Evolutionary conservation across 192 early-diverging fungal species (phyloP).

Genomic region (Borealophlyctis nickersoniae): DNA sequence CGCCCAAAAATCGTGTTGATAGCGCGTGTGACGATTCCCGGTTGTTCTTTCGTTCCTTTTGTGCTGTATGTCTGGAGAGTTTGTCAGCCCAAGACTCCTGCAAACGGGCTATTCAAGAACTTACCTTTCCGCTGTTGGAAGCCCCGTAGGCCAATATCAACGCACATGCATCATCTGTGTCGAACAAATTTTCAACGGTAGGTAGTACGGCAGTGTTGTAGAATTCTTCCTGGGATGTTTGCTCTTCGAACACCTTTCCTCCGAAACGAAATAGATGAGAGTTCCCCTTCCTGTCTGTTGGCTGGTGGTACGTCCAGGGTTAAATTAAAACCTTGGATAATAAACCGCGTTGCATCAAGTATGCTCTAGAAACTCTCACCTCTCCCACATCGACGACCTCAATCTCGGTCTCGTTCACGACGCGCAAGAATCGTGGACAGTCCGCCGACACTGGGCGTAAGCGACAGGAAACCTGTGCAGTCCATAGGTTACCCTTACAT

Average conservation of each 20-base stretch:
- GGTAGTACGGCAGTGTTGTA: slow-evolving; percentile 8
- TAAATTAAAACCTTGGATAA: not conserved
- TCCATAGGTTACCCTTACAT: not conserved
- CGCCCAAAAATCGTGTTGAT: slow-evolving; percentile 8
- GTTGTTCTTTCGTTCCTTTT: slow-evolving; percentile 12
- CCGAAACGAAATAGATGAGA: not conserved
- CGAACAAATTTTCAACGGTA: slow-evolving; percentile 14
- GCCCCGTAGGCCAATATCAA: slow-evolving; percentile 26
- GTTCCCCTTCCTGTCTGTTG: not conserved
- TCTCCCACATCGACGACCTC: not conserved
- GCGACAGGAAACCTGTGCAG: not conserved
- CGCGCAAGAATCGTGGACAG: not conserved
- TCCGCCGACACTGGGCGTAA: not conserved
- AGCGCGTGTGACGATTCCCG: slow-evolving; percentile 19
- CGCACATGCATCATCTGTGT: slow-evolving; percentile 1
- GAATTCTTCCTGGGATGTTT: slow-evolving; percentile 10
- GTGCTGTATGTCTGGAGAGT: slow-evolving; percentile 22
- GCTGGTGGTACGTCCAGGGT: not conserved
- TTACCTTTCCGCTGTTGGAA: slow-evolving; percentile 28
- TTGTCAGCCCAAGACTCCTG: not conserved
- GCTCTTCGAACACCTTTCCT: slow-evolving; percentile 12
- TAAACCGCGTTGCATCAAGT: not conserved
- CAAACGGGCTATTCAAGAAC: not conserved
- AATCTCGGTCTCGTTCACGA: slow-evolving; percentile 13
- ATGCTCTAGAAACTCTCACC: not conserved